These are phyloP conservation scores for Olyra latifolia DNA, from an alignment of 176 grass and related monocot genomes.

Conservation along the genomic window DNA sequence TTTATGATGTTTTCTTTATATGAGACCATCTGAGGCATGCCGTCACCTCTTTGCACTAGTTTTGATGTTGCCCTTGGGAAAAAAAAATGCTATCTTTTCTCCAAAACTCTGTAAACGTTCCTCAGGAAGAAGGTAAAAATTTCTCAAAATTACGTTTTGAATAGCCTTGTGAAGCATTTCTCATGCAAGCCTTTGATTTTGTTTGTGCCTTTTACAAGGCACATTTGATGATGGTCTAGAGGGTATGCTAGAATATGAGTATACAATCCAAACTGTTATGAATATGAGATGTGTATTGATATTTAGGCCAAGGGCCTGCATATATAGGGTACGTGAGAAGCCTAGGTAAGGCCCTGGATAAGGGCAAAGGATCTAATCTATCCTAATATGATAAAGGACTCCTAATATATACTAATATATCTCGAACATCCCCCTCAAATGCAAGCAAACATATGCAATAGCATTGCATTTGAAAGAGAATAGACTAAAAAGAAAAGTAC, in stretches of 20 bases:
- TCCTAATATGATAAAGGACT: no score
- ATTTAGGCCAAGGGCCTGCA: no score
- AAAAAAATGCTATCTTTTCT: not conserved
- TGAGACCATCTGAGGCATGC: not conserved
- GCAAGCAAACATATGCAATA: no score
- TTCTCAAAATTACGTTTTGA: not conserved
- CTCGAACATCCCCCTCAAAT: no score
- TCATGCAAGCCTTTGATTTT: not conserved
- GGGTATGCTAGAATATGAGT: not conserved
- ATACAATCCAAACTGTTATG: not conserved
- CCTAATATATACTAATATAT: no score
- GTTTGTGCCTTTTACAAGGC: not conserved
- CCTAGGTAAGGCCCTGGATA: no score
- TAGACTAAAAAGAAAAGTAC: no score
- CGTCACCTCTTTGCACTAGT: not conserved
- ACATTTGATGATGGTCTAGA: not conserved
- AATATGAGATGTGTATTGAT: no score
- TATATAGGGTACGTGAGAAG: no score
- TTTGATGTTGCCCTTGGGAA: not conserved
- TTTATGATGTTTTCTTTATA: not conserved
- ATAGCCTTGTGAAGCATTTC: not conserved
- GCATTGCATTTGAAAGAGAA: no score
- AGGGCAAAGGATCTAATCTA: no score
- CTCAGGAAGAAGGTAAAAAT: not conserved
- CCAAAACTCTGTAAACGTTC: not conserved